Evolutionary conservation across 306 rosid species (phyloP), one percentile per base, ranked within the genome.

Genomic region (Elaeagnus macrophylla): DNA sequence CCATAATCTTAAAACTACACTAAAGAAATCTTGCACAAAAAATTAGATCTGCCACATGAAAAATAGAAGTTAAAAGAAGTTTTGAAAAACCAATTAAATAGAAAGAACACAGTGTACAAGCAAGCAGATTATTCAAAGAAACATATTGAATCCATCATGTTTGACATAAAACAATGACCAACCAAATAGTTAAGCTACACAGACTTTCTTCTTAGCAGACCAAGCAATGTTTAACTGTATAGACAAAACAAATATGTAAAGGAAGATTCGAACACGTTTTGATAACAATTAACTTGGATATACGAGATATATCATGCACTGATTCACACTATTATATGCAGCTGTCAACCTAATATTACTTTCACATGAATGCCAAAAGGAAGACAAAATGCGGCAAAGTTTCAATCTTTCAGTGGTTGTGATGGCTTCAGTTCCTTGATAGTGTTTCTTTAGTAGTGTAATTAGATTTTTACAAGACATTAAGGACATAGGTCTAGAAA

Each of bases 1-100:
- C 95, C 86, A 85, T 85, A 10, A 57, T 46, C 15, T 50, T 70
- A 62, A 2, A 63, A 59, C 41, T 58, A 59, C 57, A 4, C 42
- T 18, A 53, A 58, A 41, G 52, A 62, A 54, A 67, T 48, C 41
- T 68, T 46, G 43, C 56, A 52, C 63, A 60, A 65, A 52, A 49
- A 1, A 44, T 62, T 32, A 69, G 56, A 67, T 65, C 83, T 74
- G 79, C 54, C 48, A 13, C 59, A 55, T 54, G 47, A 67, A 71
- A 58, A 38, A 10, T 44, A 57, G 10, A 43, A 65, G 61, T 49
- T 77, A 35, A 37, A 18, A 74, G 0, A 7, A 1, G 42, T 39
- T 18, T 37, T 25, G 13, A 9, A 13, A 53, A 37, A 6, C 39
- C n/a, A 52, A 43, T 45, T 42, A 9, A 0, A 32, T 20, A 47